Conservation (phyloP, 2,329 filamentous ascomycete genomes). For the Apiospora aurea region DNA sequence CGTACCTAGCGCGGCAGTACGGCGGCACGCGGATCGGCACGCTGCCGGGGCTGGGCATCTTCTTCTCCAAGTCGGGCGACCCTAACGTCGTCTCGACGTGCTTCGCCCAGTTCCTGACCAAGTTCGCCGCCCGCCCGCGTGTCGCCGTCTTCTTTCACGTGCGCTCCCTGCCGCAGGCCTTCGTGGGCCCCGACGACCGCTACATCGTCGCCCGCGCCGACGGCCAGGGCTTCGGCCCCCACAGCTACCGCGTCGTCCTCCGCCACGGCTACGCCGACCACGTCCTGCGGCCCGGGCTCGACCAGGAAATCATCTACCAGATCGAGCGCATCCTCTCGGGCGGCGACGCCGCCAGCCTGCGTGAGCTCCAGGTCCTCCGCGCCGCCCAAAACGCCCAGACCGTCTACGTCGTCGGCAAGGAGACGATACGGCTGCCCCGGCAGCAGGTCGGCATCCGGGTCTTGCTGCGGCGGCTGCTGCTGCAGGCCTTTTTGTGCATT, state of each 20-base stretch:
- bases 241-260: slow-evolving; percentile 70
- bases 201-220: slow-evolving; percentile 46
- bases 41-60: slow-evolving; percentile 68
- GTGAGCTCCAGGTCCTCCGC: slow-evolving; percentile 39
- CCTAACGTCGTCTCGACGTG: slow-evolving; percentile 60
- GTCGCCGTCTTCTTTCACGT: slow-evolving; percentile 76
- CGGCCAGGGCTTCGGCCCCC: slow-evolving; percentile 48
- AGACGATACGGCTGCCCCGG: slow-evolving; percentile 56
- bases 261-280: slow-evolving; percentile 75
- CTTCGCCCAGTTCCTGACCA: slow-evolving; percentile 73
- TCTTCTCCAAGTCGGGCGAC: slow-evolving; percentile 76
- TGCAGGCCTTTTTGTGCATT: slow-evolving; percentile 65
- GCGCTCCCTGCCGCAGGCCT: slow-evolving; percentile 63
- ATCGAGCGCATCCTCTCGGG: slow-evolving; percentile 54
- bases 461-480: slow-evolving; percentile 41
- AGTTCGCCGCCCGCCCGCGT: slow-evolving; percentile 69
- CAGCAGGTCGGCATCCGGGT: slow-evolving; percentile 35
- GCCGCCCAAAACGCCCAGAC: slow-evolving; percentile 51
- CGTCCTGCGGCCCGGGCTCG: slow-evolving; percentile 68
- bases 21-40: slow-evolving; percentile 49
- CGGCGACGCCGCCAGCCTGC: slow-evolving; percentile 45
- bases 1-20: slow-evolving; percentile 34
- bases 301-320: slow-evolving; percentile 57
- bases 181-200: slow-evolving; percentile 53
- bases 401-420: slow-evolving; percentile 64